A percentile compares a stretch with the other conserved stretches of the same genome.
phyloP scores from a whole-genome alignment of 805 yeast species.

The Suhomyces pyralidae region DNA sequence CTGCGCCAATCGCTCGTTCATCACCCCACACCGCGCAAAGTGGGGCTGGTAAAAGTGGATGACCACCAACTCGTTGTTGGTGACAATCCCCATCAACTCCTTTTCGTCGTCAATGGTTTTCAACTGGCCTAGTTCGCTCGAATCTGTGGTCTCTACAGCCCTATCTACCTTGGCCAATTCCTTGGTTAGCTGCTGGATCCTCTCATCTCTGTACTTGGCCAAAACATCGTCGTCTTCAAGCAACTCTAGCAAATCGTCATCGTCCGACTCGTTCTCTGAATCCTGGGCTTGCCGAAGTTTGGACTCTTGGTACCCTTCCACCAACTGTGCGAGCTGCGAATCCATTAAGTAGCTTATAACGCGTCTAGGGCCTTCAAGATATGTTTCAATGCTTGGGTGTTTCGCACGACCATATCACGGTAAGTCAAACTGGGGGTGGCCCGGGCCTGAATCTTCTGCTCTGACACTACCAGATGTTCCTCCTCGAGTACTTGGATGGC shows the following conservation, averaged over 20 bases:
- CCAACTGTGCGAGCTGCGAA: conserved; percentile 25
- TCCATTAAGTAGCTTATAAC: conserved; percentile 19
- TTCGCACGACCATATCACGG: conserved; percentile 16
- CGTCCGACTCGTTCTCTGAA: conserved; percentile 5
- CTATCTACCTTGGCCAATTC: conserved; percentile 37
- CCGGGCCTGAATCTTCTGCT: not conserved
- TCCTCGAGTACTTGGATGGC: conserved; percentile 22
- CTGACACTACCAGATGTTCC: not conserved
- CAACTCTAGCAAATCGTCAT: conserved; percentile 20
- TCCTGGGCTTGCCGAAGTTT: conserved; percentile 21
- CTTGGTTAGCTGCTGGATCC: conserved; percentile 54
- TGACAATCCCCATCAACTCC: conserved; percentile 50
- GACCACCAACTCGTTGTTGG: conserved; percentile 41
- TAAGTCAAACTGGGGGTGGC: not conserved
- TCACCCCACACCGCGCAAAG: conserved; percentile 57
- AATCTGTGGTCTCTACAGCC: conserved; percentile 25
- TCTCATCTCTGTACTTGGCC: conserved; percentile 55
- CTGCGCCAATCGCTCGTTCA: conserved; percentile 44
- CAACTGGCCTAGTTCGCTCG: conserved; percentile 43
- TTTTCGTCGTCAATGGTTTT: conserved; percentile 49
- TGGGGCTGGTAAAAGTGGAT: conserved; percentile 63
- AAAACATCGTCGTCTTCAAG: conserved; percentile 48
- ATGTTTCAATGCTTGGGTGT: conserved; percentile 15
- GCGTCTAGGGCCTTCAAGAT: conserved; percentile 11
- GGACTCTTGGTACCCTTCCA: conserved; percentile 47